These are phyloP conservation scores for Corymbia calophylla DNA, from an alignment of 441 rosid species.

Conservation along the genomic window DNA sequence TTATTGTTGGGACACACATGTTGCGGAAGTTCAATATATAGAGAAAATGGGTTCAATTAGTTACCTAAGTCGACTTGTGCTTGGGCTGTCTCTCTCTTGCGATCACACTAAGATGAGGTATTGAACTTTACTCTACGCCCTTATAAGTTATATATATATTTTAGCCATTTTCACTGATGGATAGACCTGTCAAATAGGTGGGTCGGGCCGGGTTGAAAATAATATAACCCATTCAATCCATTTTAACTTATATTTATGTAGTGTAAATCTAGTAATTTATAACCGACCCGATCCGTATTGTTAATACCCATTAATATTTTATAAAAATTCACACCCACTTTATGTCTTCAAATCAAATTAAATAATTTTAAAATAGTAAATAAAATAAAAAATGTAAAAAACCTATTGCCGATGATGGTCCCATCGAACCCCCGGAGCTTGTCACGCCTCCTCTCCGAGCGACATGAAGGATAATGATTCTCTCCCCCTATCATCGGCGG, in stretches of 20 bases:
- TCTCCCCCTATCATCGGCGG: conserved; percentile 30
- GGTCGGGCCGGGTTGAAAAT: too few relatives aligned
- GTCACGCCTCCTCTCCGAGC: background rate
- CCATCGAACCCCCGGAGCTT: background rate
- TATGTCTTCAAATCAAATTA: too few relatives aligned
- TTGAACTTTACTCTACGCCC: background rate
- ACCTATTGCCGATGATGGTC: background rate
- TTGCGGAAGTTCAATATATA: too few relatives aligned
- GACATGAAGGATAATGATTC: conserved; percentile 67
- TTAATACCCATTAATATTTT: too few relatives aligned
- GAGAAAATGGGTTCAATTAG: background rate
- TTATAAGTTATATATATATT: background rate
- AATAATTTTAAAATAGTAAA: too few relatives aligned
- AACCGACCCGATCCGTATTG: too few relatives aligned
- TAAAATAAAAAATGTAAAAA: too few relatives aligned
- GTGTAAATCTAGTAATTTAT: too few relatives aligned
- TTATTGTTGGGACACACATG: background rate
- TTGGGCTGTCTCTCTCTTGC: background rate
- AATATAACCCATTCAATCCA: too few relatives aligned
- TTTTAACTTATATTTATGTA: too few relatives aligned
- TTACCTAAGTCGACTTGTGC: background rate
- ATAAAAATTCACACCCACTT: too few relatives aligned
- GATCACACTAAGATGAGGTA: background rate
- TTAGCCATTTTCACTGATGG: background rate
- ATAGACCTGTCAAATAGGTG: too few relatives aligned